These are phyloP conservation scores for Fusarium brevicatenulatum DNA, from an alignment of 2,329 filamentous ascomycete genomes.

Conservation along the genomic window DNA sequence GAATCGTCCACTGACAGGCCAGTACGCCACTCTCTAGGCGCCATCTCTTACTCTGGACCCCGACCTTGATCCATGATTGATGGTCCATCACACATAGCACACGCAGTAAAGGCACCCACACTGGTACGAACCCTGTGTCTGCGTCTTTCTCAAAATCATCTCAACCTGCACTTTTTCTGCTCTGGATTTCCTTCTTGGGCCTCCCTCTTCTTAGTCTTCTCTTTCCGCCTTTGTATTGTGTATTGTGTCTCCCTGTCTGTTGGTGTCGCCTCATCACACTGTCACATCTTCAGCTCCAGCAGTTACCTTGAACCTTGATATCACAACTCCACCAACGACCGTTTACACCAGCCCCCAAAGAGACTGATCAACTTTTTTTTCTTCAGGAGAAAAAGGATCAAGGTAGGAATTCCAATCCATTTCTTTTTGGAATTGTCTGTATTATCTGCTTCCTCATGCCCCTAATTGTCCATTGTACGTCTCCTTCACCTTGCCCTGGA, in stretches of 20 bases:
- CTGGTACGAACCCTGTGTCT: constrained; percentile 31
- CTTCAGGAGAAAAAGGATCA: neutral
- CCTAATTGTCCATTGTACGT: constrained; percentile 11
- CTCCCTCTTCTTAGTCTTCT: constrained; percentile 36
- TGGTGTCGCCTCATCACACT: constrained; percentile 40
- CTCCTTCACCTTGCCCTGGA: constrained; percentile 22
- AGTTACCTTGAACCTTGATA: constrained; percentile 15
- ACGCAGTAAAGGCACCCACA: constrained; percentile 39
- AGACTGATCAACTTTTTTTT: constrained; percentile 21
- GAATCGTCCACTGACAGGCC: constrained; percentile 56
- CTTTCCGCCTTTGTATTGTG: constrained; percentile 35
- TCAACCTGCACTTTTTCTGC: constrained; percentile 42
- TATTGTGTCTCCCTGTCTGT: constrained; percentile 12
- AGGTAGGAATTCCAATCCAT: constrained; percentile 19
- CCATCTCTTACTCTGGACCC: constrained; percentile 54
- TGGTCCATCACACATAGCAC: constrained; percentile 43
- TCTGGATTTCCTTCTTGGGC: constrained; percentile 42
- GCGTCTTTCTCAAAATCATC: constrained; percentile 44
- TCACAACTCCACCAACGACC: constrained; percentile 36
- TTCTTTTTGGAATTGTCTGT: neutral
- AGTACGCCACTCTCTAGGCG: constrained; percentile 54
- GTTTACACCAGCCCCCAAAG: constrained; percentile 24
- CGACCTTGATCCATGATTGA: constrained; percentile 49
- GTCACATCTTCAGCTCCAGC: constrained; percentile 39
- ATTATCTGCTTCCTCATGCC: neutral